Conservation (phyloP, 2,329 filamentous ascomycete genomes). For the Pestalotiopsis sp. region DNA sequence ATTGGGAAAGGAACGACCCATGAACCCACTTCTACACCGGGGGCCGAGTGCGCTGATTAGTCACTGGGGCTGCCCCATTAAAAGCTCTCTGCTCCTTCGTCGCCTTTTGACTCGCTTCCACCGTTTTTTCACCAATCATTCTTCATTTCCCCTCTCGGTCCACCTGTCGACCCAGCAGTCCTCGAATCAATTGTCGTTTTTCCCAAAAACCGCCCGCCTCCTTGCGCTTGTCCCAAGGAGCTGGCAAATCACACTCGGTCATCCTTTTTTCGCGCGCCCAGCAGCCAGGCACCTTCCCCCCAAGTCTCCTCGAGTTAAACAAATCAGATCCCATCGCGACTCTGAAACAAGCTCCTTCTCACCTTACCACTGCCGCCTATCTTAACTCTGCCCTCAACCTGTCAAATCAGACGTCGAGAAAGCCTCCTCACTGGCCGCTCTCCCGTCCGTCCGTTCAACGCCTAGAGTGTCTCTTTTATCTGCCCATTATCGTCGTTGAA, state of each 20-base stretch:
- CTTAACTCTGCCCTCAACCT: background rate
- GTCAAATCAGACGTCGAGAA: background rate
- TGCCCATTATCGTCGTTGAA: slow-evolving; percentile 15
- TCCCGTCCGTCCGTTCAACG: background rate
- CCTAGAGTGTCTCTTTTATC: background rate
- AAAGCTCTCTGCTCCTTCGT: slow-evolving; percentile 32
- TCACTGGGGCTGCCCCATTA: slow-evolving; percentile 35
- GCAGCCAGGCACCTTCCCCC: background rate
- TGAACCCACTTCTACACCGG: background rate
- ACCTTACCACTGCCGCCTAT: background rate
- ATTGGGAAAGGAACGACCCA: slow-evolving; percentile 7
- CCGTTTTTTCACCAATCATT: slow-evolving; percentile 39
- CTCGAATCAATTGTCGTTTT: slow-evolving; percentile 35
- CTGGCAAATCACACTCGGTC: slow-evolving; percentile 5
- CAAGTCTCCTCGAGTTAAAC: background rate
- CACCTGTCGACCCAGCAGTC: slow-evolving; percentile 32
- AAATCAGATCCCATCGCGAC: background rate
- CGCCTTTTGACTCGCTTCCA: slow-evolving; percentile 35
- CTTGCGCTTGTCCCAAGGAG: slow-evolving; percentile 14
- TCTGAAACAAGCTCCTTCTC: background rate
- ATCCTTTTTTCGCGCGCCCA: background rate
- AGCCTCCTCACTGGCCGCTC: background rate
- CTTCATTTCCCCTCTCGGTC: slow-evolving; percentile 29
- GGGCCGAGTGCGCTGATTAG: slow-evolving; percentile 34
- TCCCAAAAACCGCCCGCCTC: slow-evolving; percentile 16